These are phyloP conservation scores for Phialophora macrospora DNA, from an alignment of 2,329 filamentous ascomycete species.

Conservation along the genomic window DNA sequence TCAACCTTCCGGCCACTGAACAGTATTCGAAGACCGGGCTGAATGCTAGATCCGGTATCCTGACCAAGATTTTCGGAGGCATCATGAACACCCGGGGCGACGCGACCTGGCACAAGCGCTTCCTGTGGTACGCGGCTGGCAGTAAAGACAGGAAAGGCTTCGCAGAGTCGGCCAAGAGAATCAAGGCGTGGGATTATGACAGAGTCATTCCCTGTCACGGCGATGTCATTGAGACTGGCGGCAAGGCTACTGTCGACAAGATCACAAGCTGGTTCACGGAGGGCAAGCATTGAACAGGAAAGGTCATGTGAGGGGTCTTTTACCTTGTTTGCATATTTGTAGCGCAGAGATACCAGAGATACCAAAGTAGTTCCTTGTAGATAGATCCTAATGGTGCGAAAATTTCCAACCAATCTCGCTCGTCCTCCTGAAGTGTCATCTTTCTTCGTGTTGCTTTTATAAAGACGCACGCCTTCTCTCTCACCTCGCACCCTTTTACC, in stretches of 20 bases:
- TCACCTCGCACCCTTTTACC: too few species aligned
- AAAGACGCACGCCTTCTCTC: too few species aligned
- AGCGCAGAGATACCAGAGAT: conserved; percentile 16
- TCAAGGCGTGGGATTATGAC: conserved; percentile 82
- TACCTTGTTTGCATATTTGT: background rate
- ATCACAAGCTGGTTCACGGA: conserved; percentile 83
- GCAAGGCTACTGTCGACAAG: conserved; percentile 75
- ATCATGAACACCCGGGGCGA: conserved; percentile 66
- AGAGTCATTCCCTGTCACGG: conserved; percentile 91
- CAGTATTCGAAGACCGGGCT: conserved; percentile 72
- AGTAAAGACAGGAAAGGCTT: conserved; percentile 69
- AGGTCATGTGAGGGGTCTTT: background rate
- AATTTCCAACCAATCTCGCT: background rate
- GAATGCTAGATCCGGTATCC: conserved; percentile 56
- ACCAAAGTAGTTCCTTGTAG: conserved; percentile 3
- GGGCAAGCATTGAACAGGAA: conserved; percentile 44
- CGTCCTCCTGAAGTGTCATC: background rate
- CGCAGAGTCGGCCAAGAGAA: conserved; percentile 69
- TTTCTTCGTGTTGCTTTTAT: background rate
- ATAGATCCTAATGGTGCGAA: background rate
- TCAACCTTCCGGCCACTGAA: conserved; percentile 86
- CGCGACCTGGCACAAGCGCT: conserved; percentile 76
- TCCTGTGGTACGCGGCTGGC: conserved; percentile 77
- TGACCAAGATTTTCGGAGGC: conserved; percentile 61
- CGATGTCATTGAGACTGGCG: conserved; percentile 77